Evolutionary conservation across 2,329 filamentous ascomycete species (phyloP).

Genomic region (Lachnellula willkommii): DNA sequence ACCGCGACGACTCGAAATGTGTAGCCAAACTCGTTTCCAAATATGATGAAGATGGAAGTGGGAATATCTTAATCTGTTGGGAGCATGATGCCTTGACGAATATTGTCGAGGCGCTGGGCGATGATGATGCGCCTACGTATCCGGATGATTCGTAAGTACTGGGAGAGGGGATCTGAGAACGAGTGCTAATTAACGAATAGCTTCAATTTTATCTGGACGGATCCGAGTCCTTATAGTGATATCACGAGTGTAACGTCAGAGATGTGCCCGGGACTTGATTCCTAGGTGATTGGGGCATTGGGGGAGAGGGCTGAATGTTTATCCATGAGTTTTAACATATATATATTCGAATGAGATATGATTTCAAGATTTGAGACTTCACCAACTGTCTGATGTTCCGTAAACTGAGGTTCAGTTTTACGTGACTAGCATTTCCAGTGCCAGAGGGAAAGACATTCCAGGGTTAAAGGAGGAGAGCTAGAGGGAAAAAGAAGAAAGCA

Average conservation of each 20-base stretch:
- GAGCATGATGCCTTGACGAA: constrained; percentile 49
- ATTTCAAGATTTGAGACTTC: neutral
- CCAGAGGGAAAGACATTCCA: too few species aligned
- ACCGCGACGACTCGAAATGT: constrained; percentile 50
- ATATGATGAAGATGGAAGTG: constrained; percentile 41
- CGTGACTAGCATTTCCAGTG: too few species aligned
- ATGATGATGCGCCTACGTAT: constrained; percentile 44
- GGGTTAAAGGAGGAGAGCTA: too few species aligned
- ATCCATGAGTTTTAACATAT: neutral
- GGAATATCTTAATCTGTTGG: constrained; percentile 58
- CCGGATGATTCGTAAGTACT: constrained; percentile 40
- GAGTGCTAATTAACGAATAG: constrained; percentile 20
- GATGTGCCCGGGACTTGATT: constrained; percentile 49
- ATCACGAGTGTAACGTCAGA: constrained; percentile 45
- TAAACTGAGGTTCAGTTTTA: too few species aligned
- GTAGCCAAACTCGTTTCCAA: constrained; percentile 45
- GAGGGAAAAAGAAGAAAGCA: too few species aligned
- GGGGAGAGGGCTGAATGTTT: neutral
- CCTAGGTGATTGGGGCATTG: neutral
- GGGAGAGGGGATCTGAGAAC: neutral
- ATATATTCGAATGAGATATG: neutral
- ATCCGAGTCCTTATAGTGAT: constrained; percentile 43
- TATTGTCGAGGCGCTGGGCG: constrained; percentile 48
- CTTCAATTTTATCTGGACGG: constrained; percentile 54
- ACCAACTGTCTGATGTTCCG: neutral